A percentile compares a stretch with the other conserved stretches of the same genome.
These are phyloP conservation scores for Cardamine resedifolia DNA, from an alignment of 345 rosid species.

Conservation along the genomic window DNA sequence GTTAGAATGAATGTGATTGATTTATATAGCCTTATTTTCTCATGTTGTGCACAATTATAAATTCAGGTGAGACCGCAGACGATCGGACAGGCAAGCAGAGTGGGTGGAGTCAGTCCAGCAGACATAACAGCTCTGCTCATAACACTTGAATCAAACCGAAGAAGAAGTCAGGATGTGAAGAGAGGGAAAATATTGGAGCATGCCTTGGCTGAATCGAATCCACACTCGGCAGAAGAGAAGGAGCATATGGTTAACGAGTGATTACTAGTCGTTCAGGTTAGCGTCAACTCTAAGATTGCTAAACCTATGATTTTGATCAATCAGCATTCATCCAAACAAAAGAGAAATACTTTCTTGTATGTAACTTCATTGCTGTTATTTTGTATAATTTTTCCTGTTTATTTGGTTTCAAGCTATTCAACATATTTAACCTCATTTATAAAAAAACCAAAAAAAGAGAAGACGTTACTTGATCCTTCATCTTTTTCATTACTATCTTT, in stretches of 20 bases:
- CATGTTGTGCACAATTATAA: constrained; percentile 8
- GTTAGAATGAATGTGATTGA: background rate
- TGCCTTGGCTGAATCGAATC: constrained; percentile 38
- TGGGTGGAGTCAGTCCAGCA: constrained; percentile 95
- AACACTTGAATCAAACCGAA: constrained; percentile 70
- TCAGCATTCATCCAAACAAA: background rate
- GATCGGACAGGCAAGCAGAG: constrained; percentile 92
- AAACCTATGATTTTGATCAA: constrained; percentile 18
- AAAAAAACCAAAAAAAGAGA: background rate
- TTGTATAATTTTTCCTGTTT: background rate
- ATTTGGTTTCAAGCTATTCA: background rate
- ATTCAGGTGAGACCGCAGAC: constrained; percentile 90
- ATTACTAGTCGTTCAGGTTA: constrained; percentile 5
- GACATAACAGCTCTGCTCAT: constrained; percentile 89
- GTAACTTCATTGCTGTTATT: background rate
- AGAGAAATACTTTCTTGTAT: background rate
- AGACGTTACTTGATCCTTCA: no score
- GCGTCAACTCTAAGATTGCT: background rate
- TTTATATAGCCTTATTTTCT: background rate
- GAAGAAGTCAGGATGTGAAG: constrained; percentile 61
- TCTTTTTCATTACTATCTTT: background rate
- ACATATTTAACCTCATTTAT: background rate
- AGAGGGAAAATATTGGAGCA: constrained; percentile 50
- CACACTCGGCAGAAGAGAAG: constrained; percentile 14
- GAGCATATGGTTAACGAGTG: constrained; percentile 26